Evolutionary conservation across 352 stramenopile genomes (phyloP).

Genomic region (Phytophthora sansomeana): DNA sequence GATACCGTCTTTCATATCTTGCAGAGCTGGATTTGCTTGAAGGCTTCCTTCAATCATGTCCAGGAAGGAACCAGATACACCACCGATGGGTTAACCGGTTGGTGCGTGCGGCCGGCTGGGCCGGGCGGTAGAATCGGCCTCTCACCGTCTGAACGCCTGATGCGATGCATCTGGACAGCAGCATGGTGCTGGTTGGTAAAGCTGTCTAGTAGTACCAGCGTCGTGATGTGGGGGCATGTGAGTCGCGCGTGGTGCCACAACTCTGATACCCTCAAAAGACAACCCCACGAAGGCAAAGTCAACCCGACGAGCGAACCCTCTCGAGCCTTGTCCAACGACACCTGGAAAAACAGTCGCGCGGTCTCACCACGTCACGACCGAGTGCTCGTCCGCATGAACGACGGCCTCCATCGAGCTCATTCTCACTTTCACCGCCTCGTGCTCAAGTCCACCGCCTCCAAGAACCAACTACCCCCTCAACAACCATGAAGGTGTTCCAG

Average conservation of each 20-base stretch:
- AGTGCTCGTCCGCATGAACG: too few relatives aligned
- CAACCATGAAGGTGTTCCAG: constrained; percentile 44
- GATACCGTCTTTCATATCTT: constrained; percentile 16
- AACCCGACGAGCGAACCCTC: constrained; percentile 11
- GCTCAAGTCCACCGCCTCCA: constrained; percentile 15
- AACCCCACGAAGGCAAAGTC: constrained; percentile 6
- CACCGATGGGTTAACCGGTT: constrained; percentile 12
- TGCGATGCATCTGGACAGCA: too few relatives aligned
- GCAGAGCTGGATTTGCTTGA: constrained; percentile 9
- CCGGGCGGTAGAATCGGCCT: not conserved
- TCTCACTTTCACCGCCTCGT: constrained; percentile 28
- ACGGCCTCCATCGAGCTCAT: constrained; percentile 8
- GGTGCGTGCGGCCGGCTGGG: constrained; percentile 7
- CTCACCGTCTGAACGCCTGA: too few relatives aligned
- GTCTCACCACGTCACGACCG: constrained; percentile 26
- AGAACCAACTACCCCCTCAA: too few relatives aligned
- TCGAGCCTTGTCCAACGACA: constrained; percentile 24
- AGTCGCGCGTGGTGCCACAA: too few relatives aligned
- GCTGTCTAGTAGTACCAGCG: not conserved
- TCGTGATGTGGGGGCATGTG: not conserved
- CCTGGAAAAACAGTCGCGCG: too few relatives aligned
- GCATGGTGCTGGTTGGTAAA: not conserved
- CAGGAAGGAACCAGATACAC: not conserved
- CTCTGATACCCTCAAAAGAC: too few relatives aligned
- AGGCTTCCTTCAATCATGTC: not conserved